Evolutionary conservation across 1,139 yeast species (phyloP), one percentile per base, ranked within the genome.

Genomic region (Blastobotrys petasosporus): DNA sequence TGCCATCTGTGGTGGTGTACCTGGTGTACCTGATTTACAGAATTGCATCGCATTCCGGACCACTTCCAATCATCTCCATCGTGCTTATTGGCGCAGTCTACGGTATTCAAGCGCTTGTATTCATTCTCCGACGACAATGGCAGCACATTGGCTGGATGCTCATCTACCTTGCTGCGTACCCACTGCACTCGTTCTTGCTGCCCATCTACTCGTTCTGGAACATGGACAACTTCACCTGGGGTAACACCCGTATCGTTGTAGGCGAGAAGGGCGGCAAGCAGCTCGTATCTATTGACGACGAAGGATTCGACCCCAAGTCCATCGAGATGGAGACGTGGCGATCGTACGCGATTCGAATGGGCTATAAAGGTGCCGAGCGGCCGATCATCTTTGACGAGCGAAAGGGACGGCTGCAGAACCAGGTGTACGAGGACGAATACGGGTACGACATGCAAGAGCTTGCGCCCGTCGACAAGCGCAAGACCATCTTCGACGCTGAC

Each of bases 101-200:
- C 42, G 73, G 73, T 37, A 50, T 68, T 39, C 73, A 68, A 47
- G 66, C 66, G 37, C 51, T 68, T 28, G 65, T 69, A 32, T 68
- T 68, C 50, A 51, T 68, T 17, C 46, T 68, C 32, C 53, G 71
- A 6, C 56, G 69, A 36, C 66, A 63, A 42, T 68, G 73, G 73
- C 73, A 68, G 49, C 70, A 68, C 64, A 60, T 68, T 45, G 71
- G 70, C 13, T 69, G 73, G 73, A 69, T 69, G 73, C 52, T 69
- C 17, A 64, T 69, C 31, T 69, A 69, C 49, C 48, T 69, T 15
- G 48, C 57, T 1, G 73, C 73, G 2, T 57, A 68, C 44, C 73
- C 73, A 4, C 53, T 69, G 31, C 69, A 66, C 53, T 64, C 70
- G n/a, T 57, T 69, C 39, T 52, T 64, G 32, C 52, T 69, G 30